A percentile compares a stretch with the other conserved stretches of the same genome.
phyloP scores from a whole-genome alignment of 441 rosid genomes.

The Erysimum cheiri region DNA sequence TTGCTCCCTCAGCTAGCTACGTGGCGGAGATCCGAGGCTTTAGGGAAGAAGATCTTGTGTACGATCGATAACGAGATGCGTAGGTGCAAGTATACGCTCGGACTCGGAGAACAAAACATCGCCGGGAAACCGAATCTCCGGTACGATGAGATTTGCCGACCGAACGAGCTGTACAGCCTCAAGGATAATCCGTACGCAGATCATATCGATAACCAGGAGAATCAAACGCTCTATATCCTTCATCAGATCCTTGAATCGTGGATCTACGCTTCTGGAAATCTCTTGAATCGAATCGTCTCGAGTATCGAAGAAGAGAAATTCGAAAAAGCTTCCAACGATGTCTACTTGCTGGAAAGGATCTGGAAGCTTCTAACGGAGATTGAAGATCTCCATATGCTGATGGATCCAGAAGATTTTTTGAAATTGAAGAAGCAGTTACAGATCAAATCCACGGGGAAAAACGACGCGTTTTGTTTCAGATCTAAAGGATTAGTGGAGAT shows the following conservation, averaged over 20 bases:
- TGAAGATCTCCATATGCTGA: constrained; percentile 71
- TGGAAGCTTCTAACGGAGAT: constrained; percentile 79
- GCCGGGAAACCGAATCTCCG: constrained; percentile 72
- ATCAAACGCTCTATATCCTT: constrained; percentile 62
- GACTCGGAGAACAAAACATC: constrained; percentile 85
- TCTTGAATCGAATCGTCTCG: constrained; percentile 52
- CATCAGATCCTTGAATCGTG: constrained; percentile 89
- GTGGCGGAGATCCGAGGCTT: constrained; percentile 77
- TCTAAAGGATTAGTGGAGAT: constrained; percentile 71
- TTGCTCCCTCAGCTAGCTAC: constrained; percentile 74
- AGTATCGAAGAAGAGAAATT: constrained; percentile 53
- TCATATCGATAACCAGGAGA: constrained; percentile 68
- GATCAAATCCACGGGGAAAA: constrained; percentile 51
- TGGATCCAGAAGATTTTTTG: constrained; percentile 89
- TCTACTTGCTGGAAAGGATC: constrained; percentile 63
- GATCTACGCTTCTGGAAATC: constrained; percentile 59
- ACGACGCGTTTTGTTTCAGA: constrained; percentile 78
- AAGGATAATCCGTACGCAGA: constrained; percentile 60
- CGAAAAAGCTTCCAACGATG: constrained; percentile 58
- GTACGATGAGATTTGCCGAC: constrained; percentile 81
- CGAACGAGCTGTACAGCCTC: constrained; percentile 59
- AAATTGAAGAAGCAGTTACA: constrained; percentile 64
- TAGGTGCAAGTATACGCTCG: constrained; percentile 72
- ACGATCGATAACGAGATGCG: constrained; percentile 84
- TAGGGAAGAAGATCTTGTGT: constrained; percentile 65